phyloP scores from a whole-genome alignment of 805 yeast genomes.

The Lipomyces sp. region DNA sequence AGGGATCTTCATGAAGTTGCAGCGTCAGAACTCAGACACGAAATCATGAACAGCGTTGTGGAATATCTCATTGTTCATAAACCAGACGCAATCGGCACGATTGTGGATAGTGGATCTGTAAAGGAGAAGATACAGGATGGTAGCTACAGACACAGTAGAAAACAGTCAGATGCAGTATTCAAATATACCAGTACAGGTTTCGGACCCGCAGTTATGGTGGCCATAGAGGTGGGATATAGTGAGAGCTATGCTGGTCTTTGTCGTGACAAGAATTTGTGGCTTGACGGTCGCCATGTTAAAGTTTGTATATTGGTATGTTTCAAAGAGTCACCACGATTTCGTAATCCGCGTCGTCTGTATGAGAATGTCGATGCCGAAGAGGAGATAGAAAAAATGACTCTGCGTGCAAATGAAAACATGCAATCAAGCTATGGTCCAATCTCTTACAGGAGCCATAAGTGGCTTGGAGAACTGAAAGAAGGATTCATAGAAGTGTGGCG shows the following conservation, averaged over 20 bases:
- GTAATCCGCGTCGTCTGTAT: neutral
- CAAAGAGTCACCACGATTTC: neutral
- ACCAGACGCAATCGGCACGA: neutral
- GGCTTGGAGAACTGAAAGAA: too few species aligned
- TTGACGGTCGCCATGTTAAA: neutral
- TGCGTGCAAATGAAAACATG: too few species aligned
- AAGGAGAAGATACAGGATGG: neutral
- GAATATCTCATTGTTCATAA: neutral
- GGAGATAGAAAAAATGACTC: too few species aligned
- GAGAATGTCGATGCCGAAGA: neutral
- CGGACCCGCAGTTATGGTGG: neutral
- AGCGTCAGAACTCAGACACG: neutral
- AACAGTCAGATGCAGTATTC: neutral
- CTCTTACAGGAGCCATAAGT: too few species aligned
- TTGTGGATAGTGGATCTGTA: neutral
- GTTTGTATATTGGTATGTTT: neutral
- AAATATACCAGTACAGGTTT: neutral
- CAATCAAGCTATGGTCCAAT: too few species aligned
- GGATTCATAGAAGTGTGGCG: too few species aligned
- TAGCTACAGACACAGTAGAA: neutral
- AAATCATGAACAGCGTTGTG: neutral
- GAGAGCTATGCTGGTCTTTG: neutral
- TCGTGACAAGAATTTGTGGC: slow-evolving; percentile 4
- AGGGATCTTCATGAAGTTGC: neutral
- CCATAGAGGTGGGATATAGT: neutral